Percentiles rank a stretch among this genome's conserved stretches.
These are phyloP conservation scores for Fraxinus greggii DNA, from an alignment of 305 asterid genomes.

Conservation along the genomic window DNA sequence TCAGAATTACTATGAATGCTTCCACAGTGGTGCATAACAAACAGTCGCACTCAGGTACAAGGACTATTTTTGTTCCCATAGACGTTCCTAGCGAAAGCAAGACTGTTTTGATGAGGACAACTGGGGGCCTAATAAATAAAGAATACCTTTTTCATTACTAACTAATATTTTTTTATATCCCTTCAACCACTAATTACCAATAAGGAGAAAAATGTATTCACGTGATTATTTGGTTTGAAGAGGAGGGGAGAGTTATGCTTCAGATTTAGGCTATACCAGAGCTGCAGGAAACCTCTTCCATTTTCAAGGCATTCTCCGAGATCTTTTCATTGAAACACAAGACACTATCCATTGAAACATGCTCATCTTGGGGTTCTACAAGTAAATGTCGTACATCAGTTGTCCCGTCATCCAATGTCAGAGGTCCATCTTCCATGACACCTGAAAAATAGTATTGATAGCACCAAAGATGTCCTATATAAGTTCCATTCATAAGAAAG, in stretches of 20 bases:
- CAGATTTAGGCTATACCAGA: constrained; percentile 52
- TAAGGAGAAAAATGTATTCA: constrained; percentile 16
- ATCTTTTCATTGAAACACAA: constrained; percentile 51
- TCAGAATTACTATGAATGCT: not conserved
- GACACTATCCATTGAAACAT: constrained; percentile 59
- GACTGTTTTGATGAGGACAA: not conserved
- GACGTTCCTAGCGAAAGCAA: not conserved
- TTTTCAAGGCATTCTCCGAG: constrained; percentile 41
- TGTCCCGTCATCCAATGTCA: constrained; percentile 55
- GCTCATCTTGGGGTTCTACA: constrained; percentile 61
- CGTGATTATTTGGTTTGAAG: not conserved
- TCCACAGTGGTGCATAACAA: not conserved
- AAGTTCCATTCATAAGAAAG: constrained; percentile 15
- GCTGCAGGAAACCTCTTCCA: constrained; percentile 48
- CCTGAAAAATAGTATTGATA: constrained; percentile 42
- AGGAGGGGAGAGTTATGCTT: constrained; percentile 25
- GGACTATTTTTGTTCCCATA: not conserved
- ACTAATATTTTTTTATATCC: constrained; percentile 6
- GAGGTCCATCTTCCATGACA: constrained; percentile 53
- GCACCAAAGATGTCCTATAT: constrained; percentile 16
- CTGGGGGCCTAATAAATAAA: not conserved
- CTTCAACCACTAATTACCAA: constrained; percentile 5
- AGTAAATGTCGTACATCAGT: constrained; percentile 62
- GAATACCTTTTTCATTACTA: not conserved
- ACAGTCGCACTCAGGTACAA: not conserved